Evolutionary conservation across 495 filamentous ascomycete genomes (phyloP).

Genomic region (Penicillium steckii): DNA sequence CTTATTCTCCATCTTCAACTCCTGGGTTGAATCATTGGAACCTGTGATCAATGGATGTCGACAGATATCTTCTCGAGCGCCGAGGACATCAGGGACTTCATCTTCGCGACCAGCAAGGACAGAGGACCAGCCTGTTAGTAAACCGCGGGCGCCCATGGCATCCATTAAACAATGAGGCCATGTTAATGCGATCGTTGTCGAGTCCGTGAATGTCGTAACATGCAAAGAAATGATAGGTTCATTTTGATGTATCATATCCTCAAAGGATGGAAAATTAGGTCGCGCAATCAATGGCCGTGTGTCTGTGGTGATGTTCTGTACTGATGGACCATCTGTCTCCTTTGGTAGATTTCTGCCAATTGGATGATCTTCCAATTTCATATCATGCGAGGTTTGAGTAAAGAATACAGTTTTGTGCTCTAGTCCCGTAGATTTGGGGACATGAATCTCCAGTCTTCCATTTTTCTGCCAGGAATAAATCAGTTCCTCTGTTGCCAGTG

Average conservation of each 20-base stretch:
- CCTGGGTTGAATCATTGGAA: neutral
- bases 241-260: conserved; percentile 42
- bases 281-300: conserved; percentile 14
- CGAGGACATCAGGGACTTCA: conserved; percentile 14
- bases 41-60: neutral
- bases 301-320: conserved; percentile 3
- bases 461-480: conserved; percentile 11
- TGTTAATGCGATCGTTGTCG: conserved; percentile 43
- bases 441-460: conserved; percentile 36
- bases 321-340: conserved; percentile 8
- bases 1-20: conserved; percentile 2
- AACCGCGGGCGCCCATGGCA: conserved; percentile 33
- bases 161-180: conserved; percentile 52
- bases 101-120: conserved; percentile 19
- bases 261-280: conserved; percentile 20
- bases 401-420: conserved; percentile 31
- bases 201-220: conserved; percentile 46
- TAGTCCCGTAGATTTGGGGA: conserved; percentile 26
- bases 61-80: conserved; percentile 16
- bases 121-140: conserved; percentile 17
- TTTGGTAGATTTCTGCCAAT: conserved; percentile 28
- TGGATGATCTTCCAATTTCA: conserved; percentile 31
- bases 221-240: conserved; percentile 46
- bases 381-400: conserved; percentile 27
- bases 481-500: neutral